These are phyloP conservation scores for Colletotrichum eleusines DNA, from an alignment of 2,329 filamentous ascomycete species.

Conservation along the genomic window DNA sequence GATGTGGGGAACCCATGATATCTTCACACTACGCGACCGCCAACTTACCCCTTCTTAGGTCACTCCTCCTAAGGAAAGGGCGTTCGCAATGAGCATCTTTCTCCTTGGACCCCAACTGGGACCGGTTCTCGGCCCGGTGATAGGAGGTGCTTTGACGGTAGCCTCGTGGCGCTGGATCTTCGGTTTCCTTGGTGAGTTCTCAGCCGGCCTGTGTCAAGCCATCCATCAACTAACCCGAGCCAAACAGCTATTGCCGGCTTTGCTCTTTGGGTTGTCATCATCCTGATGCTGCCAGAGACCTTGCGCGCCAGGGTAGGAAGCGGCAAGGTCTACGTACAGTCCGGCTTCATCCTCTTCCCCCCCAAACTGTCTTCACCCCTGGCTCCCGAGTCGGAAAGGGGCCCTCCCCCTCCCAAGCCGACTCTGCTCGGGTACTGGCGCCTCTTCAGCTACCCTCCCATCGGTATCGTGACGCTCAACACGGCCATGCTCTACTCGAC, in stretches of 20 bases:
- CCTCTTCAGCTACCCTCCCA: conserved; percentile 50
- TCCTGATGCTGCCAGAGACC: conserved; percentile 59
- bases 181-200: conserved; percentile 50
- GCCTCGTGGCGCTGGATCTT: conserved; percentile 59
- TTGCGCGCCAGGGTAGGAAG: conserved; percentile 59
- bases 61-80: conserved; percentile 49
- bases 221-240: conserved; percentile 22
- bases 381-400: conserved; percentile 45
- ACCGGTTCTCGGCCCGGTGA: conserved; percentile 57
- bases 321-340: conserved; percentile 47
- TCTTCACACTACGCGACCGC: background rate
- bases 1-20: conserved; percentile 46
- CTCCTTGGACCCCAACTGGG: conserved; percentile 58
- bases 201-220: background rate
- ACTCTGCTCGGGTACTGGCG: conserved; percentile 46
- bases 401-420: conserved; percentile 48
- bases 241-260: conserved; percentile 48
- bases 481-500: conserved; percentile 50
- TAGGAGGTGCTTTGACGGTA: conserved; percentile 55
- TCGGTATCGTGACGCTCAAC: conserved; percentile 50
- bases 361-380: conserved; percentile 44
- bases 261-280: conserved; percentile 47
- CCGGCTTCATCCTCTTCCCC: conserved; percentile 43
- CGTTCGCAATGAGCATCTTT: conserved; percentile 56
- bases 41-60: conserved; percentile 48